phyloP scores from a whole-genome alignment of 2,329 filamentous ascomycete species.

The Colletotrichum noveboracense region DNA sequence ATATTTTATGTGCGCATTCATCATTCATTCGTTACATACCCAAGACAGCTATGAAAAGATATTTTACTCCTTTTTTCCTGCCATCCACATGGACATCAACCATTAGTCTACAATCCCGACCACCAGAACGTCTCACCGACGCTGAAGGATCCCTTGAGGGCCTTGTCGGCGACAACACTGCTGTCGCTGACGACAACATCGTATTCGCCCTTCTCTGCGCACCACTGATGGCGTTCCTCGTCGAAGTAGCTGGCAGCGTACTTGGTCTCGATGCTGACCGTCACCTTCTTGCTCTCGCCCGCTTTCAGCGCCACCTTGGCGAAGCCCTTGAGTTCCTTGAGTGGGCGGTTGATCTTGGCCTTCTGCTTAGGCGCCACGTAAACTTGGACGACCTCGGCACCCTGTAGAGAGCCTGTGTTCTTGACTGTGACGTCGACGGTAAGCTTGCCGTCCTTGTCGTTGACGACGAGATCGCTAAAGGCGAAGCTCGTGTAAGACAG shows the following conservation, averaged over 20 bases:
- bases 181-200: constrained; percentile 65
- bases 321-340: constrained; percentile 64
- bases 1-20: background rate
- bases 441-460: constrained; percentile 42
- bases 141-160: constrained; percentile 57
- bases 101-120: constrained; percentile 58
- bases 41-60: background rate
- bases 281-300: constrained; percentile 62
- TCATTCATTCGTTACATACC: background rate
- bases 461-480: constrained; percentile 48
- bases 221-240: constrained; percentile 70
- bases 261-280: constrained; percentile 65
- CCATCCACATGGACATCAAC: background rate
- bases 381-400: constrained; percentile 54
- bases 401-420: constrained; percentile 56
- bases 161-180: constrained; percentile 52
- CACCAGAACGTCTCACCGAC: constrained; percentile 70
- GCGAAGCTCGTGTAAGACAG: constrained; percentile 73
- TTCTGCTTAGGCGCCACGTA: constrained; percentile 54
- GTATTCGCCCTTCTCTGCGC: constrained; percentile 69
- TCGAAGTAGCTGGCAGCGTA: constrained; percentile 75
- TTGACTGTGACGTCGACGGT: constrained; percentile 53
- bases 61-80: background rate
- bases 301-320: constrained; percentile 62
- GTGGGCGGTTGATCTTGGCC: constrained; percentile 50